phyloP scores from a whole-genome alignment of 2,329 filamentous ascomycete species.

The Nemania abortiva region DNA sequence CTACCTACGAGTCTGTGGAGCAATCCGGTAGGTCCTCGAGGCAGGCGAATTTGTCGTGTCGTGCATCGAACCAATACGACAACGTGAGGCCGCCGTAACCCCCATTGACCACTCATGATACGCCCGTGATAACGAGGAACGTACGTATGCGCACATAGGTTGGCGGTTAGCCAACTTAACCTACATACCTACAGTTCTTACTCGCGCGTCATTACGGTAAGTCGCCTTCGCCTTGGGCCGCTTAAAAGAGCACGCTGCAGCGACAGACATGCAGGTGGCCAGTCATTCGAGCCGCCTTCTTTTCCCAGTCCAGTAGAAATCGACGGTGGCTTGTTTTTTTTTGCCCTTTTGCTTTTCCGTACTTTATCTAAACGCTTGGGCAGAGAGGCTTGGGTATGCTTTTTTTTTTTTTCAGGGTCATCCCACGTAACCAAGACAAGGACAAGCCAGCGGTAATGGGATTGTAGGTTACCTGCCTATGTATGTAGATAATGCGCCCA shows the following conservation, averaged over 20 bases:
- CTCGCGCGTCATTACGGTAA: conserved; percentile 11
- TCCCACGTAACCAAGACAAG: conserved; percentile 4
- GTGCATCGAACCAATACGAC: conserved; percentile 28
- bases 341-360: conserved; percentile 17
- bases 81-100: conserved; percentile 13
- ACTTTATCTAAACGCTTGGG: conserved; percentile 11
- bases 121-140: neutral
- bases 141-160: neutral
- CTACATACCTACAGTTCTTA: neutral
- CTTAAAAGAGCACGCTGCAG: conserved; percentile 28
- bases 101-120: conserved; percentile 32
- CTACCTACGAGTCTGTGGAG: conserved; percentile 12
- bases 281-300: conserved; percentile 29
- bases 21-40: conserved; percentile 18
- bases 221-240: conserved; percentile 14
- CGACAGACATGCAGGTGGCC: conserved; percentile 23
- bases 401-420: conserved; percentile 14
- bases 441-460: conserved; percentile 10
- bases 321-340: conserved; percentile 19
- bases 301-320: conserved; percentile 25
- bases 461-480: too few relatives aligned
- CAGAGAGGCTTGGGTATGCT: too few relatives aligned
- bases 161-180: conserved; percentile 26
- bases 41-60: conserved; percentile 25
- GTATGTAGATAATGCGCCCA: conserved; percentile 6